Evolutionary conservation across 805 yeast genomes (phyloP), one percentile per base, ranked within the genome.

Genomic region (Torulaspora microellipsoides): DNA sequence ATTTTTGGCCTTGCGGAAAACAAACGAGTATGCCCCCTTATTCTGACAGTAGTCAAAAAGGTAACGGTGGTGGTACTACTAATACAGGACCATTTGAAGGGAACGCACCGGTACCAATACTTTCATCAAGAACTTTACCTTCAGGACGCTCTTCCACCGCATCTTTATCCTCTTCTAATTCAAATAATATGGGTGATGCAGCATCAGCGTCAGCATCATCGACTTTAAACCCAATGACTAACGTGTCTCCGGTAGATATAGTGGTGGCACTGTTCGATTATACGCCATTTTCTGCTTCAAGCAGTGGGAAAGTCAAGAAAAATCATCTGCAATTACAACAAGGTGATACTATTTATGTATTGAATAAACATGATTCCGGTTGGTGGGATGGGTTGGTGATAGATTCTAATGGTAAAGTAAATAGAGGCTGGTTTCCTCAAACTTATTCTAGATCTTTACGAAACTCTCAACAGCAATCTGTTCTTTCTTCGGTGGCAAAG

Each of bases 341-440:
- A n/a, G 91, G 89, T 14, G 95, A 85, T 50, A 72, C 83, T 3
- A 67, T 88, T 1, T 76, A 82, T 52, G 93, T 88, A 11, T 58
- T 85, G n/a, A 60, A 73, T 12, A 83, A 83, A 47, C 69, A 78
- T 12, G 76, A 74, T 31, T 61, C 78, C 2, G 85, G 88, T 2
- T 88, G 95, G 96, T 86, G 95, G 93, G 95, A 88, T 61, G 95
- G 96, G 9, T 71, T 83, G 13, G 51, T 69, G 1, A 34, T 53
- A 4, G 52, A 53, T 30, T 38, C 66, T 2, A 62, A 58, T 14
- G 75, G 75, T 27, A 63, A 69, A 4, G 61, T 74, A 5, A 55
- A 59, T 31, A 72, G 95, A 57, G 96, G 96, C 53, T 88, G 95
- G 95, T 85, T 88, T 67, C 95, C 95, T 13, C 75, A 75, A 38